Base-by-base conservation (phyloP, 2,329 filamentous ascomycete genomes). In the Aspergillus quadrilineatus region DNA sequence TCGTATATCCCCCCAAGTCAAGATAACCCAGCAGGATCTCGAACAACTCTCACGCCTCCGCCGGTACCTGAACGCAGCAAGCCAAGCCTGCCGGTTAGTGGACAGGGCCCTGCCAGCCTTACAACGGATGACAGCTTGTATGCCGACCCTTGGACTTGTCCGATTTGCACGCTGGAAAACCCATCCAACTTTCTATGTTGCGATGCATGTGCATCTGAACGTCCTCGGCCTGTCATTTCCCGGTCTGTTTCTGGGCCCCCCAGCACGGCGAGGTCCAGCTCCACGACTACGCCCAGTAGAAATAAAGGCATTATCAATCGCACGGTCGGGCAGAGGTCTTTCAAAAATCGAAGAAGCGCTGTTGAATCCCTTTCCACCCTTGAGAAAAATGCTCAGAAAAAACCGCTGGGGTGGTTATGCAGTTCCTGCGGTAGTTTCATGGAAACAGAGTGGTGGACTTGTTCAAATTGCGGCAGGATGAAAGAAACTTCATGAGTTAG, bases 381-480 rank as follows among this genome's bases (percentile, higher is more conserved):
- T 29, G 72, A 80, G 37, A 72, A 73, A 22, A 75, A 75, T 26
- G 70, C 71, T n/a, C 73, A 73, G 17, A 75, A 74, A 39, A 72
- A 79, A 45, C 78, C 80, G 2, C 64, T 85, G 17, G 84, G 83
- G 1, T 87, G 85, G 85, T 74, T 80, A 53, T 88, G 85, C 67
- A 64, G 75, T 50, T 70, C 73, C 5, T 88, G 85, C 58, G 82
- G 82, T 5, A 79, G 80, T 0, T 87, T 85, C 58, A 87, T 86
- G 83, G 85, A 87, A 67, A 79, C 77, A 17, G 73, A 83, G 63
- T 87, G 84, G 83, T 87, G 84, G 84, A 86, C 83, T 4, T 87
- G 85, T 63, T 79, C 80, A 12, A 74, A 75, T 9, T 87, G 85
- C 67, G 84, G 84, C 49, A 74, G 70, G 7, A 83, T 87, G 82